Evolutionary conservation across 345 rosid species (phyloP).

Genomic region (Schrenkiella parvula): DNA sequence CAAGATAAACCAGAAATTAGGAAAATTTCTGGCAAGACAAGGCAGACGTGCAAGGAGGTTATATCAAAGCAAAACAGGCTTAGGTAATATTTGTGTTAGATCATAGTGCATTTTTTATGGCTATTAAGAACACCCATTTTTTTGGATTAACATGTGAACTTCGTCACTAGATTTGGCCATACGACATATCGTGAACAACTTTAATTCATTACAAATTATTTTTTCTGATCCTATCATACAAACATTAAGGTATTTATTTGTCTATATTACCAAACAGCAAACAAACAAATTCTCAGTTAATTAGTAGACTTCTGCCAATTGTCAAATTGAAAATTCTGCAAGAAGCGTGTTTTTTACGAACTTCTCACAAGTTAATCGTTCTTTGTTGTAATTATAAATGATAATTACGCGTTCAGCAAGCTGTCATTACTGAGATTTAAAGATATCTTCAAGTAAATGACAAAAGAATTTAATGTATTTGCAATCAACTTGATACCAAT

Average conservation of each 20-base stretch:
- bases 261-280: not conserved
- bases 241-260: not conserved
- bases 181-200: conserved; percentile 9
- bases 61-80: conserved; percentile 6
- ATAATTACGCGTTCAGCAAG: conserved; percentile 14
- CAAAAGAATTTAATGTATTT: not conserved
- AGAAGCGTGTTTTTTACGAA: conserved; percentile 6
- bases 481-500: conserved; percentile 12
- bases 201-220: not conserved
- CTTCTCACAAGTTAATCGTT: not conserved
- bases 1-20: conserved; percentile 22
- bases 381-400: not conserved
- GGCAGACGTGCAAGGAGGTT: conserved; percentile 22
- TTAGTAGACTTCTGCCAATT: no score
- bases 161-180: not conserved
- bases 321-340: not conserved
- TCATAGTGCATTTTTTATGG: not conserved
- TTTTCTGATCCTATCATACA: not conserved
- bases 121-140: not conserved
- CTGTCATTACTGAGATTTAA: not conserved
- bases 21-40: conserved; percentile 11
- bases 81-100: not conserved
- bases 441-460: conserved; percentile 3
- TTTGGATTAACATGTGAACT: not conserved
- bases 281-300: no score